A percentile compares a stretch with the other conserved stretches of the same genome.
These are phyloP conservation scores for Akanthomyces dipterigenus DNA, from an alignment of 2,329 filamentous ascomycete species.

Conservation along the genomic window DNA sequence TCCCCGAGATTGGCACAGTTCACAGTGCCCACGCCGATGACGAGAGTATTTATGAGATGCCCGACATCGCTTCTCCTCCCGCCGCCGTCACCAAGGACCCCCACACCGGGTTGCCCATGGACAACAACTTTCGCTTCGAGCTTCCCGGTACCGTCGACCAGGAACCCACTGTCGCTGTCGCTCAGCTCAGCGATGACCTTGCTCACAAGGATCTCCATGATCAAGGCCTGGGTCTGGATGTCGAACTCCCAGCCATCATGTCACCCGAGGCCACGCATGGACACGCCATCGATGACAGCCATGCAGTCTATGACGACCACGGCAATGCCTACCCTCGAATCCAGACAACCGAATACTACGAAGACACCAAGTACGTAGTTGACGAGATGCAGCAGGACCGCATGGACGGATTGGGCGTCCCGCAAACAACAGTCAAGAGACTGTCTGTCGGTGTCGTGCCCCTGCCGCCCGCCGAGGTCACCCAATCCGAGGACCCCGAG, in stretches of 20 bases:
- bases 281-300: slow-evolving; percentile 11
- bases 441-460: slow-evolving; percentile 73
- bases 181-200: slow-evolving; percentile 15
- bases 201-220: slow-evolving; percentile 21
- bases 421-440: slow-evolving; percentile 48
- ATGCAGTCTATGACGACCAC: slow-evolving; percentile 14
- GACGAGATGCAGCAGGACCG: slow-evolving; percentile 17
- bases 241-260: slow-evolving; percentile 25
- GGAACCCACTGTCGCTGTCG: slow-evolving; percentile 10
- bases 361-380: slow-evolving; percentile 24
- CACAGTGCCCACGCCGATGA: slow-evolving; percentile 18
- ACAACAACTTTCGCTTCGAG: slow-evolving; percentile 13
- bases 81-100: slow-evolving; percentile 23
- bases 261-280: slow-evolving; percentile 15
- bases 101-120: slow-evolving; percentile 17
- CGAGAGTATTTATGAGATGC: slow-evolving; percentile 21
- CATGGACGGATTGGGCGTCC: slow-evolving; percentile 43
- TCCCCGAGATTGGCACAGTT: slow-evolving; percentile 33
- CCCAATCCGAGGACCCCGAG: slow-evolving; percentile 80
- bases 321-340: slow-evolving; percentile 19
- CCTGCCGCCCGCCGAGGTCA: slow-evolving; percentile 76
- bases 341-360: slow-evolving; percentile 27
- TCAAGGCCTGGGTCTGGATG: slow-evolving; percentile 29
- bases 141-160: slow-evolving; percentile 11
- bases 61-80: slow-evolving; percentile 24